Base-by-base conservation (phyloP, 2,329 filamentous ascomycete genomes). In the Zelopaecilomyces penicillatus region DNA sequence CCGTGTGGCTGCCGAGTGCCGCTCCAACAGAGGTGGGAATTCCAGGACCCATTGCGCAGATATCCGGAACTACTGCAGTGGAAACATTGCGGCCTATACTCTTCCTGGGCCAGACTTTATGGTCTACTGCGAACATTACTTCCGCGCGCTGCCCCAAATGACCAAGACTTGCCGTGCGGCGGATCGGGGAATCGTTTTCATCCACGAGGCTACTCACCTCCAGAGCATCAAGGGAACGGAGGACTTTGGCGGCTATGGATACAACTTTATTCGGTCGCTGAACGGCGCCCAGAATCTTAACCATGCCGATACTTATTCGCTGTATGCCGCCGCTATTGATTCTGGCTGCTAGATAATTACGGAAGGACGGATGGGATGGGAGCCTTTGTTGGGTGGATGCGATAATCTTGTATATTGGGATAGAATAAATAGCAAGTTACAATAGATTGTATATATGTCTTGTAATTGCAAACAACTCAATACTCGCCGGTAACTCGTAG, bases 181-280 rank as follows among this genome's bases (percentile, higher is more conserved):
- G 32, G 32, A 34, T 12, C 32, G 12, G 32, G 32, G 9, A 9
- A 34, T 12, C 9, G 12, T 12, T 34, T 70, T 70, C 29, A 63
- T 83, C 10, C 80, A 83, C 55, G 80, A 83, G 66, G 66, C 71
- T 51, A 80, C 79, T 7, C 80, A 83, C 56, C 47, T 68, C 71
- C 72, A n/a, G 65, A 70, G 50, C 70, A 61, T 56, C 49, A 73
- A 74, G 36, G 74, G 76, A 11, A 81, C 77, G 3, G 44, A 42
- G 31, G 44, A 46, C 35, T 34, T 34, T 34, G 34, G 36, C 12
- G 44, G 46, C 30, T 53, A 53, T 31, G 51, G 51, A 29, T 53
- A 53, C 44, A 37, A 46, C 29, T 45, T 34, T 9, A 19, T 52
- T 26, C 41, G 36, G 28, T 35, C 26, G 30, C 43, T 53, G 8